Conservation (phyloP, 148 eudicot genomes). For the Dysphania ambrosioides region DNA sequence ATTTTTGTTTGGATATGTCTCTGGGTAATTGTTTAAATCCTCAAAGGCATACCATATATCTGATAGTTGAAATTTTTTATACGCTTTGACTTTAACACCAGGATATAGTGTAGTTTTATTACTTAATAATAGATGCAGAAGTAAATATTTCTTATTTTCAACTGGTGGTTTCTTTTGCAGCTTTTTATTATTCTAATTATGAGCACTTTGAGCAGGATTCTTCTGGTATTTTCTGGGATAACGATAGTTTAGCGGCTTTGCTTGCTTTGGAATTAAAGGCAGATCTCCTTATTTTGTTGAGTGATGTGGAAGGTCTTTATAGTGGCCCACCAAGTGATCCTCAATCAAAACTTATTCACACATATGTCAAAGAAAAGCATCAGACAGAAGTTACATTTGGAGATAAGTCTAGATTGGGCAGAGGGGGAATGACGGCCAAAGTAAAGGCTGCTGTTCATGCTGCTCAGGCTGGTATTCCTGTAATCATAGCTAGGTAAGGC, state of each 20-base stretch:
- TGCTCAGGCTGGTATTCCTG: constrained; percentile 82
- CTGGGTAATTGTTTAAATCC: constrained; percentile 18
- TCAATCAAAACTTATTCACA: constrained; percentile 67
- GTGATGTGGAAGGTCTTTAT: constrained; percentile 96
- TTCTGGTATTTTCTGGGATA: constrained; percentile 98
- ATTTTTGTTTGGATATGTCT: constrained; percentile 1
- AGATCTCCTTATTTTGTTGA: constrained; percentile 85
- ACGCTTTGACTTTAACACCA: no score
- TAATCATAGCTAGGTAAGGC: constrained; percentile 84
- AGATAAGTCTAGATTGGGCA: constrained; percentile 91
- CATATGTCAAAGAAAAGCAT: constrained; percentile 74
- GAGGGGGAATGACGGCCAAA: constrained; percentile 99
- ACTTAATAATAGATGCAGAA: neutral
- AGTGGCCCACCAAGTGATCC: constrained; percentile 95
- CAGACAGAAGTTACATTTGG: constrained; percentile 84
- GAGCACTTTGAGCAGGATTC: constrained; percentile 61
- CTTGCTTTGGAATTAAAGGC: constrained; percentile 92
- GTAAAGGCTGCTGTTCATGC: constrained; percentile 96
- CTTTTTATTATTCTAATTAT: constrained; percentile 19
- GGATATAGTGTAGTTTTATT: neutral
- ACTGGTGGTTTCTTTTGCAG: constrained; percentile 13
- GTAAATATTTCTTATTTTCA: neutral
- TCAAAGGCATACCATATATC: constrained; percentile 7
- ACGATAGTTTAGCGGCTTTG: constrained; percentile 90
- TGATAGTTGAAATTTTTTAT: no score